Evolutionary conservation across 2,329 filamentous ascomycete species (phyloP).

Genomic region (Zarea fungicola): DNA sequence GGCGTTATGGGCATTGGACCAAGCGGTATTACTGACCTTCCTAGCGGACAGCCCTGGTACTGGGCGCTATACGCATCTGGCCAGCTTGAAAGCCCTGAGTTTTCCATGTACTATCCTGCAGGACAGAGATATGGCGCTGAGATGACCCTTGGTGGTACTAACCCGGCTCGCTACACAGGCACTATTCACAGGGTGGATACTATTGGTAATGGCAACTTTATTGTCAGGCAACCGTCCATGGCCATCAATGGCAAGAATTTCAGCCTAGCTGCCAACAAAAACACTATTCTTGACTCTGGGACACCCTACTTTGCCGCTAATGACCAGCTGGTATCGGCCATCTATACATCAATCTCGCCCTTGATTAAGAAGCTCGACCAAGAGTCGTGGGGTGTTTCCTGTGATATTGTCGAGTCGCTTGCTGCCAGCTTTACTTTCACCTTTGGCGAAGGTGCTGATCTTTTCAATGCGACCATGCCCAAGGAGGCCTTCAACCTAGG

Average conservation of each 20-base stretch:
- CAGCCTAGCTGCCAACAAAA: constrained; percentile 14
- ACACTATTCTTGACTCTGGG: constrained; percentile 26
- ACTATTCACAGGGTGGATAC: constrained; percentile 22
- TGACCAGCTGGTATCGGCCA: constrained; percentile 21
- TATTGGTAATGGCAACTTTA: constrained; percentile 16
- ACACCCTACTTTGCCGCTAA: constrained; percentile 27
- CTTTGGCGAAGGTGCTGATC: constrained; percentile 19
- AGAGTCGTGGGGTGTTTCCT: constrained; percentile 30
- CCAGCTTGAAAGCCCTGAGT: constrained; percentile 22
- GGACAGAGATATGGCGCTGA: constrained; percentile 20
- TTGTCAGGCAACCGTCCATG: constrained; percentile 16
- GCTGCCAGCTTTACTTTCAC: constrained; percentile 26
- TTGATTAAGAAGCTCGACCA: constrained; percentile 26
- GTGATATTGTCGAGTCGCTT: constrained; percentile 23
- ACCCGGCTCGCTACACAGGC: constrained; percentile 25
- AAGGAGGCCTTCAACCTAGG: constrained; percentile 28
- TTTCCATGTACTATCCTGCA: constrained; percentile 24
- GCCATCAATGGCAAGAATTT: constrained; percentile 21
- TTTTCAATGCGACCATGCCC: constrained; percentile 25
- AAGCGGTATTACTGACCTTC: constrained; percentile 14
- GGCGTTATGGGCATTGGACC: constrained; percentile 28
- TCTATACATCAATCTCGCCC: constrained; percentile 27
- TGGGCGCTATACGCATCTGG: constrained; percentile 25
- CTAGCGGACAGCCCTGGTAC: constrained; percentile 19
- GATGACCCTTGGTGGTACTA: constrained; percentile 29